These are phyloP conservation scores for Saprolegnia diclina DNA, from an alignment of 352 stramenopile species.

Conservation along the genomic window DNA sequence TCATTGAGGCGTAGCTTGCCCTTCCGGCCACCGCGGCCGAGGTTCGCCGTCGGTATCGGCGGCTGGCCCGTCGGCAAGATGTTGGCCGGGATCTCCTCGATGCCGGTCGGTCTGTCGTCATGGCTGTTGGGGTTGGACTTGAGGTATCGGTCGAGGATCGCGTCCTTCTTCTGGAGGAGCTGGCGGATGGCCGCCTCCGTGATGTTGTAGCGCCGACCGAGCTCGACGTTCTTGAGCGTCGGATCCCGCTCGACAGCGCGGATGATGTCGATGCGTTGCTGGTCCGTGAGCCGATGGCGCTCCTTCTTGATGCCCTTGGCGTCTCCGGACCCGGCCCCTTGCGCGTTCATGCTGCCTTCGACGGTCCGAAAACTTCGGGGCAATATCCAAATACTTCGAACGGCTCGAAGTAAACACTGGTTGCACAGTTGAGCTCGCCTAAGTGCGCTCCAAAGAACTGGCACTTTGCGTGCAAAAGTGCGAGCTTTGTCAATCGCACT, in stretches of 20 bases:
- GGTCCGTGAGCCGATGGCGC: slow-evolving; percentile 79
- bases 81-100: neutral
- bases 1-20: slow-evolving; percentile 58
- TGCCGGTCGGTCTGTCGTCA: neutral
- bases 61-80: neutral
- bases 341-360: neutral
- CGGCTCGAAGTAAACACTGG: slow-evolving; percentile 1
- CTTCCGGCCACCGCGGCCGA: slow-evolving; percentile 10
- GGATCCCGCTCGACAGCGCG: slow-evolving; percentile 66
- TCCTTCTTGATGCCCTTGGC: slow-evolving; percentile 29
- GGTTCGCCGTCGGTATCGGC: too few species aligned
- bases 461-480: neutral
- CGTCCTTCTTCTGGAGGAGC: slow-evolving; percentile 86
- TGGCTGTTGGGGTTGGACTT: slow-evolving; percentile 13
- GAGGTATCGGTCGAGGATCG: slow-evolving; percentile 69
- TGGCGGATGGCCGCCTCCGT: slow-evolving; percentile 84
- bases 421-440: neutral
- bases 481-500: neutral
- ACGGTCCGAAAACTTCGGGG: neutral
- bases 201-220: slow-evolving; percentile 80
- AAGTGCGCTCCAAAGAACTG: neutral
- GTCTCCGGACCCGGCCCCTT: neutral
- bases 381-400: slow-evolving; percentile 4
- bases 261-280: slow-evolving; percentile 87
- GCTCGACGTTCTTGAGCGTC: slow-evolving; percentile 86